Base-by-base conservation (phyloP, 805 yeast species). In the Saturnispora gosingensis region DNA sequence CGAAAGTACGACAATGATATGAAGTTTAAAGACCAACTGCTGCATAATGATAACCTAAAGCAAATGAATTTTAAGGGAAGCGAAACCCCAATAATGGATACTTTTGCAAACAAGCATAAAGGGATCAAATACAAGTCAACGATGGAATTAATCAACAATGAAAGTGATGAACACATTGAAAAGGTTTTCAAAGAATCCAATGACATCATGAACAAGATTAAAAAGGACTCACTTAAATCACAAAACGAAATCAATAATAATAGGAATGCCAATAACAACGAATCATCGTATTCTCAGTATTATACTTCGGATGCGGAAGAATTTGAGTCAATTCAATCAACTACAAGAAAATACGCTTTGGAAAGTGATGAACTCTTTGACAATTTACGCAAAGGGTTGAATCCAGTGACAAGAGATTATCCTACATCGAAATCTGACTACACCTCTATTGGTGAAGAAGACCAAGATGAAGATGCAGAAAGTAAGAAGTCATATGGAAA, bases 221-320 rank as follows among this genome's bases (percentile, higher is more conserved):
- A 48, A 36, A 43, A 43, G 24, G 47, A 48, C 15, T 48, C 51
- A 43, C n/a, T 32, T 1, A 43, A 48, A 25, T 18, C 45, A 9
- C 24, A 48, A 27, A 45, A 35, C 11, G 30, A 43, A 11, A 11
- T 13, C 13, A 22, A 30, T 11, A 9, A n/a, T 10, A 24, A 18
- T 15, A 30, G 4, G 2, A 30, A 7, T 5, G 11, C 1, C 34
- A 30, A 30, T 30, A 30, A 30, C 13, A 30, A 30, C 5, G 20
- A 16, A 13, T 34, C 42, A 28, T 57, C 64, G 1, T 58, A 58
- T 48, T 57, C 62, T 2, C 62, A 59, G 18, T 64, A 61, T 16
- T 53, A 58, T 43, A 64, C 67, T 3, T 63, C 67, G 1, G 65
- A 64, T 47, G 65, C 64, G 0, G 67, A 61, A 20, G 64, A 61